These are phyloP conservation scores for Rhodosporidiobolus odoratus DNA, from an alignment of 768 basidiomycete genomes.

Conservation along the genomic window DNA sequence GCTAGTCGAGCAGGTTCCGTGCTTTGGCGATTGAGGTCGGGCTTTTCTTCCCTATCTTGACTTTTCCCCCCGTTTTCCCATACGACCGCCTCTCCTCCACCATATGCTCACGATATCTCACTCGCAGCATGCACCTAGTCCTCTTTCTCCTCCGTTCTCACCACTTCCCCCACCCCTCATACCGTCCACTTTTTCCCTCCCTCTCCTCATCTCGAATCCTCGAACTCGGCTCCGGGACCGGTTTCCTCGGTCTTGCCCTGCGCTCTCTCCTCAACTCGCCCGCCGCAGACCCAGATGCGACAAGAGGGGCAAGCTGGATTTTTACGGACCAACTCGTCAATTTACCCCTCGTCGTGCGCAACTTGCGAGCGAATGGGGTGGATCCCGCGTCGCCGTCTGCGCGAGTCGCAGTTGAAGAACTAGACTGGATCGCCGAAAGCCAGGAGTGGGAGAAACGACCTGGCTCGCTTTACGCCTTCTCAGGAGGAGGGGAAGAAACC, in stretches of 20 bases:
- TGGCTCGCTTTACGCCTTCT: not conserved
- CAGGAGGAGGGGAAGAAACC: no score
- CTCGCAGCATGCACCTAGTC: slow-evolving; percentile 25
- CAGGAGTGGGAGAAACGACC: not conserved
- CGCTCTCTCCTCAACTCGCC: not conserved
- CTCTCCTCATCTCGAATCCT: slow-evolving; percentile 16
- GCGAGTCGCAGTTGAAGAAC: slow-evolving; percentile 3
- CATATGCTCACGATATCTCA: slow-evolving; percentile 1
- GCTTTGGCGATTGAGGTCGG: slow-evolving; percentile 22
- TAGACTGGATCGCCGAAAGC: slow-evolving; percentile 19
- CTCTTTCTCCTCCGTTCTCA: slow-evolving; percentile 10
- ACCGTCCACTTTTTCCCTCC: slow-evolving; percentile 1
- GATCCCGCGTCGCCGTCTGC: not conserved
- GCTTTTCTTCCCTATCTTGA: not conserved
- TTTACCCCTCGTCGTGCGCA: slow-evolving; percentile 27
- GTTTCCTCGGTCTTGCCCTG: not conserved
- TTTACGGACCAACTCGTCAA: slow-evolving; percentile 33
- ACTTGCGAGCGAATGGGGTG: slow-evolving; percentile 15
- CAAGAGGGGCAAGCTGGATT: slow-evolving; percentile 8
- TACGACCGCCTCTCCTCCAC: not conserved
- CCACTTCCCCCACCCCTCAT: slow-evolving; percentile 19
- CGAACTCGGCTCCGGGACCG: slow-evolving; percentile 29
- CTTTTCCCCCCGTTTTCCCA: slow-evolving; percentile 6
- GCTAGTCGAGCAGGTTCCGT: slow-evolving; percentile 10
- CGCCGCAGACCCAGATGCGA: not conserved